Evolutionary conservation across 768 basidiomycete species (phyloP).

Genomic region (Hebeloma cylindrosporum): DNA sequence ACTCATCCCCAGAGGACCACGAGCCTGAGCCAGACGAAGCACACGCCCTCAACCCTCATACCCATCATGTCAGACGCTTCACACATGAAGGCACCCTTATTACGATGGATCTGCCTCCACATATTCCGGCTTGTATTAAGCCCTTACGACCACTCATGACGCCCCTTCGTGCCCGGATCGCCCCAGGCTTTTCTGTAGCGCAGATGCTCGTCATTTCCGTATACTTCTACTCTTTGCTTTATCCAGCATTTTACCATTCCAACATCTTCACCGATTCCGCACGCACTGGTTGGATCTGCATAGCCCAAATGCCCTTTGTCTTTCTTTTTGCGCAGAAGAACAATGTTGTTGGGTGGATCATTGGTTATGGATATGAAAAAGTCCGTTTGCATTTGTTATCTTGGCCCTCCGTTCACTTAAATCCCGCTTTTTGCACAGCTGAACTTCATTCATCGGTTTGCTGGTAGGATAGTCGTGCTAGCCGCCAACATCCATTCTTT

Average conservation of each 20-base stretch:
- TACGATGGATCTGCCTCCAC: conserved; percentile 42
- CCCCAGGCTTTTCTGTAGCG: conserved; percentile 48
- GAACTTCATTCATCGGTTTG: conserved; percentile 72
- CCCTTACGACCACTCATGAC: conserved; percentile 45
- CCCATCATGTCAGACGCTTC: conserved; percentile 24
- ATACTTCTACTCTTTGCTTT: conserved; percentile 48
- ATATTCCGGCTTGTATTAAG: conserved; percentile 45
- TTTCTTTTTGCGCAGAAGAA: conserved; percentile 71
- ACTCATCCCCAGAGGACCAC: conserved; percentile 6
- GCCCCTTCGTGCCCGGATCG: conserved; percentile 40
- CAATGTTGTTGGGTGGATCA: conserved; percentile 53
- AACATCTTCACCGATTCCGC: conserved; percentile 49
- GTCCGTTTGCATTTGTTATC: conserved; percentile 31
- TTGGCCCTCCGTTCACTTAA: background rate
- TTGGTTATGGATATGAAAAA: conserved; percentile 70
- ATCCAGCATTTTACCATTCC: conserved; percentile 50
- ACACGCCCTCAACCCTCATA: conserved; percentile 32
- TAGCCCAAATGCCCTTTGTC: conserved; percentile 67
- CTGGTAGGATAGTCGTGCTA: conserved; percentile 59
- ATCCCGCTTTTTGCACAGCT: conserved; percentile 40
- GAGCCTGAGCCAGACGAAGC: conserved; percentile 25
- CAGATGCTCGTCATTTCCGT: conserved; percentile 45
- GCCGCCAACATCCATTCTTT: conserved; percentile 57
- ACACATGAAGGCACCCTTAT: conserved; percentile 26
- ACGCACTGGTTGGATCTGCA: conserved; percentile 53